A percentile compares a stretch with the other conserved stretches of the same genome.
phyloP scores from a whole-genome alignment of 176 grass and related monocot genomes.

The Cocos nucifera region DNA sequence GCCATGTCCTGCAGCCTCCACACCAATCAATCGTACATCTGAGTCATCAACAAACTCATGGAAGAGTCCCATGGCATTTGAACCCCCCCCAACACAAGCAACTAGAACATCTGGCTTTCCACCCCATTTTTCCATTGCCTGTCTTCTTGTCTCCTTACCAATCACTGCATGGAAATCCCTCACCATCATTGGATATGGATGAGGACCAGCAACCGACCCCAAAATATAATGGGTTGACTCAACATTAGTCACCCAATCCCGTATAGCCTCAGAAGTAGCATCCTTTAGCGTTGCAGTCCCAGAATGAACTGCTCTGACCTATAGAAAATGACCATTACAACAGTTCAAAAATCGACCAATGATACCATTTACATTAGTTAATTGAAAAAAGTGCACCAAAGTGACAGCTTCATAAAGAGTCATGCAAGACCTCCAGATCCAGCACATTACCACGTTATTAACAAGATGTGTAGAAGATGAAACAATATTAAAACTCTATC shows the following conservation, averaged over 20 bases:
- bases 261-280: constrained; percentile 90
- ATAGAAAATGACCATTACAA: not conserved
- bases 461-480: too few species aligned
- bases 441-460: too few species aligned
- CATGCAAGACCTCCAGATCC: too few species aligned
- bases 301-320: constrained; percentile 81
- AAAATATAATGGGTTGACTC: constrained; percentile 94
- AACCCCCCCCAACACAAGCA: constrained; percentile 89
- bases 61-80: constrained; percentile 97
- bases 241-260: constrained; percentile 93
- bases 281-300: constrained; percentile 95
- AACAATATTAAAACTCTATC: too few species aligned
- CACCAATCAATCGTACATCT: constrained; percentile 74
- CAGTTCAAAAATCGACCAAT: not conserved
- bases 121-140: constrained; percentile 91
- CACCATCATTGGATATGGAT: constrained; percentile 98
- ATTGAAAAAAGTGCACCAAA: too few species aligned
- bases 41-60: constrained; percentile 88
- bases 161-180: constrained; percentile 94
- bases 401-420: too few species aligned
- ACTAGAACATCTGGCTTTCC: constrained; percentile 84
- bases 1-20: constrained; percentile 88
- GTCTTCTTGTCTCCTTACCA: constrained; percentile 79
- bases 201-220: constrained; percentile 78
- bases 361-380: too few species aligned